Evolutionary conservation across 2,329 filamentous ascomycete species (phyloP).

Genomic region (Ophioceras dolichostomum): DNA sequence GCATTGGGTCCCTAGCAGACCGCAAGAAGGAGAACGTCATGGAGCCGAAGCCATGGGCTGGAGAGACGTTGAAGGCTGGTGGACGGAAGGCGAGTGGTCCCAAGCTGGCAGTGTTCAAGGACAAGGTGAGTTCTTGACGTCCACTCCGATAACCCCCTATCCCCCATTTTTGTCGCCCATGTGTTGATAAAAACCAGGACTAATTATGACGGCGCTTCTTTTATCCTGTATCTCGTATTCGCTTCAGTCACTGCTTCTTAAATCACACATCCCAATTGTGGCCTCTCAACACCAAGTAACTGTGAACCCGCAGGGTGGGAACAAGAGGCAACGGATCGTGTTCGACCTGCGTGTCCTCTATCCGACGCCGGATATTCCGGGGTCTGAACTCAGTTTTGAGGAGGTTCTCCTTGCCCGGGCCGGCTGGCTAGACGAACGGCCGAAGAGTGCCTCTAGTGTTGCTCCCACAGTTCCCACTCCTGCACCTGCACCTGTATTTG

Average conservation of each 20-base stretch:
- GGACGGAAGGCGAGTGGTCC: slow-evolving; percentile 61
- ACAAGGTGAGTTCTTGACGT: slow-evolving; percentile 61
- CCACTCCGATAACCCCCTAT: slow-evolving; percentile 15
- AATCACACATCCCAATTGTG: slow-evolving; percentile 53
- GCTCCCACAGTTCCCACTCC: too few relatives aligned
- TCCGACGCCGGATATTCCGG: slow-evolving; percentile 58
- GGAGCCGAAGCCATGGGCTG: slow-evolving; percentile 81
- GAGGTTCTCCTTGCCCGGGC: slow-evolving; percentile 71
- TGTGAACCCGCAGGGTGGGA: slow-evolving; percentile 68
- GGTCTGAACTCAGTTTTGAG: slow-evolving; percentile 78
- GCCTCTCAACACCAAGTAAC: slow-evolving; percentile 66
- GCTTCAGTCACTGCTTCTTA: slow-evolving; percentile 39
- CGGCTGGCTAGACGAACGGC: slow-evolving; percentile 46
- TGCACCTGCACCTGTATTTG: too few relatives aligned
- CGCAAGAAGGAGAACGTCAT: slow-evolving; percentile 89
- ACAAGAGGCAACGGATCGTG: slow-evolving; percentile 76
- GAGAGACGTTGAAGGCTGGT: slow-evolving; percentile 78
- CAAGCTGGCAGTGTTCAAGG: slow-evolving; percentile 91
- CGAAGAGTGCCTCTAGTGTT: too few relatives aligned
- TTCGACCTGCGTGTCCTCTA: slow-evolving; percentile 81
- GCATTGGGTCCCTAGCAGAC: slow-evolving; percentile 73
- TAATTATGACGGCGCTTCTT: slow-evolving; percentile 52
- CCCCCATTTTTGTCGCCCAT: slow-evolving; percentile 30
- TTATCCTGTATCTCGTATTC: slow-evolving; percentile 21
- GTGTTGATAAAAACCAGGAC: slow-evolving; percentile 94